Evolutionary conservation across 208 protist species (phyloP), one percentile per base, ranked within the genome.

Genomic region (Porcisia deanei): DNA sequence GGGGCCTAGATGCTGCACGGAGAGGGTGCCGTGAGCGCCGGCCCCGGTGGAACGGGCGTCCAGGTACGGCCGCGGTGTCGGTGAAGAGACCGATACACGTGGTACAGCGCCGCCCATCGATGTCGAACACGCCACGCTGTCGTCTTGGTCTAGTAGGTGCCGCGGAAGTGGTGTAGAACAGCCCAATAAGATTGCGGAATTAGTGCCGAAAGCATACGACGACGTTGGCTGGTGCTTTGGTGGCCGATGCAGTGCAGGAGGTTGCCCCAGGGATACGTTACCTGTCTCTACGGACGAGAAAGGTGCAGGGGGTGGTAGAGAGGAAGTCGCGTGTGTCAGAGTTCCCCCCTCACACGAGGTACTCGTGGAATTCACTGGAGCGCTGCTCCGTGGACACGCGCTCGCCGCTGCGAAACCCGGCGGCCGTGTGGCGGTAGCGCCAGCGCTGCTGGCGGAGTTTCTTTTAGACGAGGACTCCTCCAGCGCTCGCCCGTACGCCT

Each of bases 401-500:
- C 4, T 12, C 47, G 65, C 41, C 25, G 25, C n/a, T 39, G 47
- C 7, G 1, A 16, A 7, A n/a, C 25, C n/a, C 9, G 25, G 43
- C 6, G 65, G 25, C 8, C 39, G 65, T 25, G 65, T 37, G 37
- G 54, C n/a, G 2, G 37, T 39, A 37, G 57, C 55, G 14, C 10
- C 53, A 61, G 34, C 55, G 25, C 9, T n/a, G 43, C 70, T 74
- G 55, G 47, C 7, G 20, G 39, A 25, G 39, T 43, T 9, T 9
- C 39, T 9, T 41, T 25, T 54, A 25, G 20, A 16, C n/a, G n/a
- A 14, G 18, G 57, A 75, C 5, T 75, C 58, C 30, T 80, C 58
- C 39, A 80, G n/a, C 45, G 59, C 72, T 20, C 77, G 74, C 78
- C 80, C 68, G 58, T 81, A 85, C 20, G 30, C n/a, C 34, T 78